Conservation (phyloP, 352 stramenopile species). For the Phytophthora litchii region DNA sequence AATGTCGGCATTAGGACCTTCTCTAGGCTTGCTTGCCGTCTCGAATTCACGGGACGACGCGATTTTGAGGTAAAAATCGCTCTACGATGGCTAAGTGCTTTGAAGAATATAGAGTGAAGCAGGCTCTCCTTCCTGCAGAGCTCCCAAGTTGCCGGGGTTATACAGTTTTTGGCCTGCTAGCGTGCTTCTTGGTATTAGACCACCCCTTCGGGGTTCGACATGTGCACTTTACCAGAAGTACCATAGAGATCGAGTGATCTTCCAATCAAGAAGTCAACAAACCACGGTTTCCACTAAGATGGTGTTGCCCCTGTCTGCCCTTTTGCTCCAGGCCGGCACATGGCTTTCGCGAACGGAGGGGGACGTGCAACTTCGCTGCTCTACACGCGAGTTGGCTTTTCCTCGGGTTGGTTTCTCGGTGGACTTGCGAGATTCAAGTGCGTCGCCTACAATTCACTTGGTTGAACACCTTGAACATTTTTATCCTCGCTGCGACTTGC, state of each 20-base stretch:
- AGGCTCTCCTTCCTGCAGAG: conserved; percentile 6
- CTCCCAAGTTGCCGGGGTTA: conserved; percentile 24
- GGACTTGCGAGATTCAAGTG: conserved; percentile 34
- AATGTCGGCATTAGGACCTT: conserved; percentile 10
- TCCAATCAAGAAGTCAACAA: conserved; percentile 28
- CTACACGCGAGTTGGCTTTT: conserved; percentile 32
- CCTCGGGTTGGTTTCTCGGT: conserved; percentile 36
- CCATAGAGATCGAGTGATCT: conserved; percentile 25
- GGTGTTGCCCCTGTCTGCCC: conserved; percentile 36
- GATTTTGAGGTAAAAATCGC: conserved; percentile 5
- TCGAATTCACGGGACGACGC: conserved; percentile 3
- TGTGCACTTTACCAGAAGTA: conserved; percentile 1
- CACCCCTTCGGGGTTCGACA: conserved; percentile 27
- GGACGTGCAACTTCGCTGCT: conserved; percentile 24
- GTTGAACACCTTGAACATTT: conserved; percentile 20
- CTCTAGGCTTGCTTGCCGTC: conserved; percentile 17
- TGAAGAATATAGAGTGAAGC: conserved; percentile 1
- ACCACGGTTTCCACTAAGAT: conserved; percentile 30
- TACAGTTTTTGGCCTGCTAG: conserved; percentile 29
- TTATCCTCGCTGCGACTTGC: conserved; percentile 31
- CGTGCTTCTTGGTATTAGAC: conserved; percentile 11
- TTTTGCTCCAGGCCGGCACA: conserved; percentile 21
- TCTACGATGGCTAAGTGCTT: background rate
- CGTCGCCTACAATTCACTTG: conserved; percentile 11
- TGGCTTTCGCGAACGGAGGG: conserved; percentile 37